A percentile compares a stretch with the other conserved stretches of the same genome.
Conservation (phyloP, 1,284 basidiomycete genomes). For the Ceratobasidium sp. region DNA sequence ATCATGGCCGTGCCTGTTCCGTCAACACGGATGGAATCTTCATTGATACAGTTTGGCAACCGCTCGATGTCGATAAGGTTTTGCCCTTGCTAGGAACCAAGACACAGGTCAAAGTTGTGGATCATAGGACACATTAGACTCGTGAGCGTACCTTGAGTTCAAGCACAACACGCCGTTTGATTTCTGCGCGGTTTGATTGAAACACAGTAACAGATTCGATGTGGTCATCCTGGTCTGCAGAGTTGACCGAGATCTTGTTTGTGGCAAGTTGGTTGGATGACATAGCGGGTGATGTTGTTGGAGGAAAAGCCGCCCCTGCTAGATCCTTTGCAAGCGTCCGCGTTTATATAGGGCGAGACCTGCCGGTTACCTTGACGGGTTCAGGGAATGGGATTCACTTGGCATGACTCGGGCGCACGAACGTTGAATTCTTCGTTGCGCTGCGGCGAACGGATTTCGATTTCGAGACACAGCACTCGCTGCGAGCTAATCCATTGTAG, state of each 20-base stretch:
- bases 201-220: constrained; percentile 19
- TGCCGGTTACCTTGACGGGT: too few relatives aligned
- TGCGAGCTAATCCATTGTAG: too few relatives aligned
- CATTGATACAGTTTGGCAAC: constrained; percentile 45
- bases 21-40: constrained; percentile 47
- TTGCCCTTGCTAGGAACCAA: constrained; percentile 42
- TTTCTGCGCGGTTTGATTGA: constrained; percentile 14
- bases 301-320: too few relatives aligned
- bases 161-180: constrained; percentile 10
- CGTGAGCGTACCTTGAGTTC: constrained; percentile 3
- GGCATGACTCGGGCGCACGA: too few relatives aligned
- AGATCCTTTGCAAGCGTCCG: too few relatives aligned
- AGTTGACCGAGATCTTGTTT: neutral
- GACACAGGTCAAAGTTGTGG: too few relatives aligned
- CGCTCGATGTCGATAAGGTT: constrained; percentile 44
- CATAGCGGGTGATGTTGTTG: neutral
- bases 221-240: constrained; percentile 7
- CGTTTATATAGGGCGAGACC: too few relatives aligned
- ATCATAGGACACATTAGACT: neutral
- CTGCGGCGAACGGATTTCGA: too few relatives aligned
- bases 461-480: too few relatives aligned
- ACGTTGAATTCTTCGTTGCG: too few relatives aligned
- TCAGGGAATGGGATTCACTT: too few relatives aligned
- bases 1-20: constrained; percentile 44
- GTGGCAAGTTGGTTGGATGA: neutral